Conservation (phyloP, 2,329 filamentous ascomycete species). For the Coniochaeta sp. region DNA sequence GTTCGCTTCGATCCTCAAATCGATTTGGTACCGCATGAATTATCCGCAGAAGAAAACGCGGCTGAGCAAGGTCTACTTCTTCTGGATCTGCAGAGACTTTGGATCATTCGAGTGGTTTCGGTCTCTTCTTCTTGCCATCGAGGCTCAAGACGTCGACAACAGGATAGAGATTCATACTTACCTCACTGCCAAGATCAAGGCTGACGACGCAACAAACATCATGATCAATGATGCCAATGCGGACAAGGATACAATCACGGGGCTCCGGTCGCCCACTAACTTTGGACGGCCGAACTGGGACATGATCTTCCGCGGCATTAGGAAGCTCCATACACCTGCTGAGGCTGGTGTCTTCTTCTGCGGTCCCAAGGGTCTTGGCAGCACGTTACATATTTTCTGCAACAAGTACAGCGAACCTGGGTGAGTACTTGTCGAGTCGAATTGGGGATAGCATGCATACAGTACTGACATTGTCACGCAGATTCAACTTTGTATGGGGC, state of each 20-base stretch:
- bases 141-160: slow-evolving; percentile 76
- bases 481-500: slow-evolving; percentile 61
- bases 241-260: slow-evolving; percentile 78
- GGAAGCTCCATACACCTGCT: slow-evolving; percentile 67
- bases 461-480: slow-evolving; percentile 22
- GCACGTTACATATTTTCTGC: slow-evolving; percentile 71
- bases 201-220: slow-evolving; percentile 81
- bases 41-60: slow-evolving; percentile 74
- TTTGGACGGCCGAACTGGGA: slow-evolving; percentile 87
- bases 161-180: slow-evolving; percentile 88
- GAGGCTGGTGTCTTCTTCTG: slow-evolving; percentile 81
- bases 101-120: slow-evolving; percentile 88
- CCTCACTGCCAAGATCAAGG: slow-evolving; percentile 79
- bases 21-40: slow-evolving; percentile 91
- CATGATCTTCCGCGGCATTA: slow-evolving; percentile 77
- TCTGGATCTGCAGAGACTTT: slow-evolving; percentile 87
- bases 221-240: slow-evolving; percentile 88
- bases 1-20: slow-evolving; percentile 81
- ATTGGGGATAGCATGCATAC: neutral
- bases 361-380: slow-evolving; percentile 73
- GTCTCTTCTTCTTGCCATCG: slow-evolving; percentile 74
- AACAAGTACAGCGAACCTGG: slow-evolving; percentile 83
- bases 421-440: slow-evolving; percentile 35
- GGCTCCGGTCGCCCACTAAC: slow-evolving; percentile 74
- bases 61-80: slow-evolving; percentile 82